Base-by-base conservation (phyloP, 495 filamentous ascomycete genomes). In the Trichoderma reesei region DNA sequence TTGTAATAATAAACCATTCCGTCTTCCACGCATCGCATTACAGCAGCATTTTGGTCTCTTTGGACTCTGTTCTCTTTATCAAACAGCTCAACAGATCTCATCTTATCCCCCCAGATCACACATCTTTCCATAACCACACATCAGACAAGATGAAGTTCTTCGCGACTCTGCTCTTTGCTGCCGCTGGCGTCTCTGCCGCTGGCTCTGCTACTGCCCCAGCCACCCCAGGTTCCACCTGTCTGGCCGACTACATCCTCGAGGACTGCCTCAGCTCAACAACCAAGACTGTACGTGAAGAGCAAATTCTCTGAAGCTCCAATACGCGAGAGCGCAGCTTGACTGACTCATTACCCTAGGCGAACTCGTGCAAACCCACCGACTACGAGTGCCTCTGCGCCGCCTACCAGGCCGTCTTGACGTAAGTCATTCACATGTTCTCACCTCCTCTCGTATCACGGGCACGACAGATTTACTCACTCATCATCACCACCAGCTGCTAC, bases 241-340 rank as follows among this genome's bases (percentile, higher is more conserved):
- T 59, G 63, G 63, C 63, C n/a, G 63, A 60, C 33, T 64, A 56
- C 48, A 64, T 64, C 26, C 63, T 64, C 18, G 39, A 64, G n/a
- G 33, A 48, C 39, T 64, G 63, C 14, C 44, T 64, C 2, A 41
- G 38, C 7, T 41, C 48, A 41, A 44, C 36, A 3, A 44, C 26
- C 8, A n/a, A 5, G 41, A 64, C 10, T 37, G 63, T 63, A 46
- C 38, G 61, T n/a, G n/a, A 8, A n/a, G 5, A 26, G 8, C 34
- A 34, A 31, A 8, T 37, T 20, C 16, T 20, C 36, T n/a, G n/a
- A n/a, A 26, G 18, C 11, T 31, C 11, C 31, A 11, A 16, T 18
- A 18, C 5, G 8, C 13, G 34, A 42, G 20, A 20, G 1, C 6
- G 33, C 59, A 38, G n/a, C 36, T 18, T 54, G 13, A 16, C 31